Percentiles rank a stretch among this genome's conserved stretches.
Conservation (phyloP, 768 basidiomycete species). For the Fomitopsis pulvina region DNA sequence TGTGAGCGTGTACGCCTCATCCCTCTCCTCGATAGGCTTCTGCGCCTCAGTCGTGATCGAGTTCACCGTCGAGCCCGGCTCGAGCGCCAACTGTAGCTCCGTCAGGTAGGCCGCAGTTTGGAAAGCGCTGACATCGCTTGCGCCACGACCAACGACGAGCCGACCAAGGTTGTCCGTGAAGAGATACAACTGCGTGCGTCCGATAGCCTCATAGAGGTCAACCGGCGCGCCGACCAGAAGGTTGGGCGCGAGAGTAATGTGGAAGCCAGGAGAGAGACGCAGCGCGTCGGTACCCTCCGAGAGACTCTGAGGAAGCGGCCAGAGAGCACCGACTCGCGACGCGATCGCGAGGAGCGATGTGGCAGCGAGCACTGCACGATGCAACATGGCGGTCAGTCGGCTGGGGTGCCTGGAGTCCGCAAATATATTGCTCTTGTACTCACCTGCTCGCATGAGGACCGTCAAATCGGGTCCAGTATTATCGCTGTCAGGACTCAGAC, state of each 20-base stretch:
- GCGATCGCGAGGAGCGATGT: constrained; percentile 15
- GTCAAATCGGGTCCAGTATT: no score
- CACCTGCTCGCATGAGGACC: not conserved
- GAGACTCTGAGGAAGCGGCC: constrained; percentile 29
- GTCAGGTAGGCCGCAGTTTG: constrained; percentile 34
- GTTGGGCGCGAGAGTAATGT: constrained; percentile 33
- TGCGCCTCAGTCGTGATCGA: constrained; percentile 50
- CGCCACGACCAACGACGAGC: constrained; percentile 54
- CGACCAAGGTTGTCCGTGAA: constrained; percentile 50
- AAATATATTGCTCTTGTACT: not conserved
- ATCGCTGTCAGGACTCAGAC: no score
- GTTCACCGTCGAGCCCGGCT: constrained; percentile 19
- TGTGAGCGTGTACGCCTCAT: constrained; percentile 54
- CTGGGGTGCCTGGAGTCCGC: not conserved
- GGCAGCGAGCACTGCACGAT: constrained; percentile 1
- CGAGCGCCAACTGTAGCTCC: constrained; percentile 38
- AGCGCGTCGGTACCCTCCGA: constrained; percentile 24
- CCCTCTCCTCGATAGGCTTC: constrained; percentile 39
- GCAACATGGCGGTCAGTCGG: constrained; percentile 4
- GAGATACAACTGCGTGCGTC: constrained; percentile 38
- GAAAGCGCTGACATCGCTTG: constrained; percentile 35
- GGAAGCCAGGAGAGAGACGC: constrained; percentile 41
- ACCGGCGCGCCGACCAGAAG: constrained; percentile 35
- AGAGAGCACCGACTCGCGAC: constrained; percentile 22
- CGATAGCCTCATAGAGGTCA: constrained; percentile 54